Evolutionary conservation across 495 filamentous ascomycete genomes (phyloP), one percentile per base, ranked within the genome.

Genomic region (Penicillium paradoxum): DNA sequence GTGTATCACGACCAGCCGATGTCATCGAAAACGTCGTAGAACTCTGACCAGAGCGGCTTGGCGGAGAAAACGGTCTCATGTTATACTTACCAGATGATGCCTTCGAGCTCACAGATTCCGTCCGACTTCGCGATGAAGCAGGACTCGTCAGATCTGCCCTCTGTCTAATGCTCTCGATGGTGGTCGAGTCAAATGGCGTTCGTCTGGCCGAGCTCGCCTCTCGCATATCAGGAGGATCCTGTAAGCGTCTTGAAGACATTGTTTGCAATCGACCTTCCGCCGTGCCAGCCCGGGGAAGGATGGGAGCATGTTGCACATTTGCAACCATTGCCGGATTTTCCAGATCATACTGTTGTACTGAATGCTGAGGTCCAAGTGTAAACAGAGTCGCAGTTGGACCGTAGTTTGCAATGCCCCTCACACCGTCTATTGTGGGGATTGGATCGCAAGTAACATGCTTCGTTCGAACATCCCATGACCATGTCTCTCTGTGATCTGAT

Each of bases 401-500:
- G 68, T 92, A 96, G 54, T 90, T 87, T 21, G 90, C 84, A 19
- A 98, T 76, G 22, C 88, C 93, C 39, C 80, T 81, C 43, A 96
- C 82, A 29, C 85, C 83, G 5, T 90, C 87, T 17, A 91, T 79
- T 6, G 91, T 97, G 25, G 90, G 88, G 38, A 98, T 88, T 41
- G 79, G 77, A 56, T 96, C 91, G 68, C 82, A 95, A 13, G 91
- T 86, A 51, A 97, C 88, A 56, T 92, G 87, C 65, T 97, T 98
- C 9, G 95, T 98, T 57, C 90, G 80, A 51, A 98, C 93, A 77
- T 98, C 93, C 92, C 93, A 97, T 33, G 89, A 83, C 62, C 86
- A 85, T 48, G 91, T 96, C 75, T 93, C 87, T 45, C 93, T 98
- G 63, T 57, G 1, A 17, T 25, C 9, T 8, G 0, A 42, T 25